These are phyloP conservation scores for Parastagonospora avenae DNA, from an alignment of 2,329 filamentous ascomycete genomes.

Conservation along the genomic window DNA sequence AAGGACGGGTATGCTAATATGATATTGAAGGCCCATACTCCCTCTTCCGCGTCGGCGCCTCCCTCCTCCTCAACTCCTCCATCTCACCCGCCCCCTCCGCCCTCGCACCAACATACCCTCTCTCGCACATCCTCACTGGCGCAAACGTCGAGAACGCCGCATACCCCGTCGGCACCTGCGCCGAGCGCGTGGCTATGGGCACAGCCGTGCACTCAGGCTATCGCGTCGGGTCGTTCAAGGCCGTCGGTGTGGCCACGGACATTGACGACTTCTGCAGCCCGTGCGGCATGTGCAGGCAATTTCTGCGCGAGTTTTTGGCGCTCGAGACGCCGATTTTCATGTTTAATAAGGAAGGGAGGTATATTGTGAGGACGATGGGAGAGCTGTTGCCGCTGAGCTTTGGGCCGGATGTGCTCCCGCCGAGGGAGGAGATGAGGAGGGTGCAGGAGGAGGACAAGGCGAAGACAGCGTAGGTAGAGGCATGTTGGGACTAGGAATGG, in stretches of 20 bases:
- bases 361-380: slow-evolving; percentile 70
- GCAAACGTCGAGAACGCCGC: slow-evolving; percentile 84
- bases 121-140: slow-evolving; percentile 63
- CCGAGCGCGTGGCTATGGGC: slow-evolving; percentile 83
- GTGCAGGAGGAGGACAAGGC: slow-evolving; percentile 30
- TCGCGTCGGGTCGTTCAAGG: slow-evolving; percentile 57
- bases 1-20: background rate
- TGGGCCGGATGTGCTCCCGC: slow-evolving; percentile 56
- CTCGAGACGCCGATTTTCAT: slow-evolving; percentile 77
- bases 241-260: slow-evolving; percentile 85
- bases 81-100: slow-evolving; percentile 10
- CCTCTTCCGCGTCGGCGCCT: slow-evolving; percentile 86
- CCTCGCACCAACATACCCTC: slow-evolving; percentile 44
- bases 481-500: background rate
- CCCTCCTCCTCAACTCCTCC: slow-evolving; percentile 62
- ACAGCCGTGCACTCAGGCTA: slow-evolving; percentile 70
- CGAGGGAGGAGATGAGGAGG: slow-evolving; percentile 40
- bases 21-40: slow-evolving; percentile 74
- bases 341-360: slow-evolving; percentile 83
- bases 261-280: slow-evolving; percentile 62
- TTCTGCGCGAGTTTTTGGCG: slow-evolving; percentile 59
- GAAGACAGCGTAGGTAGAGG: slow-evolving; percentile 15
- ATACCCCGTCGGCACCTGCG: slow-evolving; percentile 94
- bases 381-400: slow-evolving; percentile 62
- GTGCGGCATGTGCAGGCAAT: slow-evolving; percentile 96